phyloP scores from a whole-genome alignment of 2,329 filamentous ascomycete species.

The Aureobasidium sp. region DNA sequence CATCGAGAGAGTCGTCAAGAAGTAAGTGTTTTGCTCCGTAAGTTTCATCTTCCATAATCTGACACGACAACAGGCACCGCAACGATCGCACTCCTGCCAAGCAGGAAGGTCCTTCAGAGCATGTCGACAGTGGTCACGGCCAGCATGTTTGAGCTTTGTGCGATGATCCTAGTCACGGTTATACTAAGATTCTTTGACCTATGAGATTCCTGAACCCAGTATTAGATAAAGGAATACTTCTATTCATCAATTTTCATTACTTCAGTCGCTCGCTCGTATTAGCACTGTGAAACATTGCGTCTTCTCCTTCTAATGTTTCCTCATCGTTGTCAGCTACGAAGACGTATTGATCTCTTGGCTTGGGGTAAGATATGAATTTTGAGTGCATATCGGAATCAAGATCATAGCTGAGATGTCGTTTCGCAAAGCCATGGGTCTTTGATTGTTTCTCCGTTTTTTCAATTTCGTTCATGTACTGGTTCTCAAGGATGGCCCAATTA shows the following conservation, averaged over 20 bases:
- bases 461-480: too few relatives aligned
- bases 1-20: constrained; percentile 73
- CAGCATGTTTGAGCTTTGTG: not conserved
- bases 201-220: not conserved
- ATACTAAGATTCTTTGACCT: not conserved
- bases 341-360: too few relatives aligned
- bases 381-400: too few relatives aligned
- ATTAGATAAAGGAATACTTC: not conserved
- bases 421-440: too few relatives aligned
- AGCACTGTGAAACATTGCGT: not conserved
- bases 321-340: too few relatives aligned
- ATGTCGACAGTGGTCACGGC: not conserved
- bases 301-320: too few relatives aligned
- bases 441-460: too few relatives aligned
- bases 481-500: too few relatives aligned
- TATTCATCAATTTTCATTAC: not conserved
- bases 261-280: not conserved
- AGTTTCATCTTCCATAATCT: not conserved
- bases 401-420: too few relatives aligned
- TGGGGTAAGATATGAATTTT: too few relatives aligned
- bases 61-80: not conserved
- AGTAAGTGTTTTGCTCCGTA: constrained; percentile 38
- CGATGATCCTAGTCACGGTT: too few relatives aligned
- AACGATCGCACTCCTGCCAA: not conserved
- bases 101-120: constrained; percentile 1